Evolutionary conservation across 257 asterid genomes (phyloP), one percentile per base, ranked within the genome.

Genomic region (Fraxinus americana): DNA sequence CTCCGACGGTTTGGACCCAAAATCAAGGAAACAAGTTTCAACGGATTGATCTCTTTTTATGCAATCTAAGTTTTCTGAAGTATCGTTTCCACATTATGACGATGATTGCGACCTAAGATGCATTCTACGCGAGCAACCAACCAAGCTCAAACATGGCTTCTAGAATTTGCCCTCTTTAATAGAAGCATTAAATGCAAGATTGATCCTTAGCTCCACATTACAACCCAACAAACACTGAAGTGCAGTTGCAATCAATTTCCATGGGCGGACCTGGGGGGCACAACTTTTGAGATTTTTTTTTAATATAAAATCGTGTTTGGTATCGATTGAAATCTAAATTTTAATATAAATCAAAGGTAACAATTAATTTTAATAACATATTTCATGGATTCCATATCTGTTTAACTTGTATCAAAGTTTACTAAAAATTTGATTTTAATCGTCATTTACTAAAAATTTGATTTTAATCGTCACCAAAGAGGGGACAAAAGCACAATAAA

Each of bases 231-330:
- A 78, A n/a, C 72, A 83, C 79, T 96, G 98, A 73, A 96, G 94
- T 16, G 94, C 91, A 68, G 89, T 86, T 2, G 99, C 96, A 29
- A 93, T 93, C 75, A 75, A 81, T 85, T 96, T 93, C 99, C 98
- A 93, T 1, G 91, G n/a, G n/a, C n/a, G n/a, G n/a, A n/a, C n/a
- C n/a, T n/a, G n/a, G n/a, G n/a, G n/a, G n/a, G n/a, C n/a, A n/a
- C n/a, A n/a, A n/a, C n/a, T n/a, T n/a, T n/a, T n/a, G n/a, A n/a
- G n/a, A n/a, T n/a, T n/a, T n/a, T n/a, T n/a, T n/a, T n/a, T n/a
- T n/a, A n/a, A n/a, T n/a, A n/a, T n/a, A n/a, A n/a, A n/a, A n/a
- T n/a, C n/a, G n/a, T n/a, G n/a, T n/a, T n/a, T n/a, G n/a, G n/a
- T n/a, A n/a, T n/a, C n/a, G n/a, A n/a, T n/a, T n/a, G n/a, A n/a